These are phyloP conservation scores for Pelargonium australe DNA, from an alignment of 441 rosid genomes.

Conservation along the genomic window DNA sequence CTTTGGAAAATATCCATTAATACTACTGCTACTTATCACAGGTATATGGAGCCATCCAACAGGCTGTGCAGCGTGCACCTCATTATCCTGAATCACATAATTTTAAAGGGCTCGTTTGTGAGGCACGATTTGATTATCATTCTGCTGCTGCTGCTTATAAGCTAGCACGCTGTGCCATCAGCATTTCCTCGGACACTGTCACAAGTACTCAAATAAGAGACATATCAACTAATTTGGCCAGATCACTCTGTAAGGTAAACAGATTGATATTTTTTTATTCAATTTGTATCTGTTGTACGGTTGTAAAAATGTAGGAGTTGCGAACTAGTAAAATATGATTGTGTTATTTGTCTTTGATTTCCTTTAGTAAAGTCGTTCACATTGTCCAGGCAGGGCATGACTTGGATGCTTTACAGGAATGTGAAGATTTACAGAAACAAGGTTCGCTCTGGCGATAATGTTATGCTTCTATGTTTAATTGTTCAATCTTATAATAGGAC, in stretches of 20 bases:
- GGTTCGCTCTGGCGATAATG: constrained; percentile 33
- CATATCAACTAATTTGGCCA: constrained; percentile 66
- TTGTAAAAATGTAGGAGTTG: constrained; percentile 1
- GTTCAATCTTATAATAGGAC: neutral
- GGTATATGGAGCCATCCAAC: constrained; percentile 83
- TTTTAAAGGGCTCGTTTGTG: constrained; percentile 74
- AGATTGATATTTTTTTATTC: constrained; percentile 16
- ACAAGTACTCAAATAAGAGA: constrained; percentile 45
- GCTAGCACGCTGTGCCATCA: constrained; percentile 52
- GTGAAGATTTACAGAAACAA: constrained; percentile 52
- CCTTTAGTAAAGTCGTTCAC: constrained; percentile 18
- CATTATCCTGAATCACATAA: constrained; percentile 77
- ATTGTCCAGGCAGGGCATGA: constrained; percentile 64
- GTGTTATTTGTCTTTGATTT: constrained; percentile 15
- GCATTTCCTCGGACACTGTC: constrained; percentile 31
- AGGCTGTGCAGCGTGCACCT: constrained; percentile 83
- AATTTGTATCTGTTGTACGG: constrained; percentile 7
- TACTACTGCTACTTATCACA: constrained; percentile 32
- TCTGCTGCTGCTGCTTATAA: constrained; percentile 62
- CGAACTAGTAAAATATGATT: constrained; percentile 6
- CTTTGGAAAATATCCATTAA: constrained; percentile 5
- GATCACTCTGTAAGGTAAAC: constrained; percentile 72
- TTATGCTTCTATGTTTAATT: constrained; percentile 10
- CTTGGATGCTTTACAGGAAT: constrained; percentile 62
- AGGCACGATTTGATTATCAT: constrained; percentile 61